Evolutionary conservation across 140 eudicot species (phyloP), one percentile per base, ranked within the genome.

Genomic region (Stevia rebaudiana): DNA sequence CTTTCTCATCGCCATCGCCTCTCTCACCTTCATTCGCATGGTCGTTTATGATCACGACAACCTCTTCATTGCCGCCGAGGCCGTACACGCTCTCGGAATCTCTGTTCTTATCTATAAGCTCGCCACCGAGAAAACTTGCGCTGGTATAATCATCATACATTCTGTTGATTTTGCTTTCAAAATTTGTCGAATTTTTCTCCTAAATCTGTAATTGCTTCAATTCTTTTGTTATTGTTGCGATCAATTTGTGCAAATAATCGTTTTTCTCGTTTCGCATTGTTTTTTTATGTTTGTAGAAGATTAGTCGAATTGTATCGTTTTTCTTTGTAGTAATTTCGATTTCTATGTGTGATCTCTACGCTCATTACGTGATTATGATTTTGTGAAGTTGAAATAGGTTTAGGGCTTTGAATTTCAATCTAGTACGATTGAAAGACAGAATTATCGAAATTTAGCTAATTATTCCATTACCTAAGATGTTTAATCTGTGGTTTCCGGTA

Each of bases 61-160:
- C 61, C 82, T 84, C 68, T 84, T 84, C 69, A 72, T 84, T 25
- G 86, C 78, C 49, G 86, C 84, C 11, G 90, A 77, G 63, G 83
- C 84, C 49, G 86, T 80, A 7, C 86, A 84, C 42, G 82, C 86
- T 48, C 49, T 80, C 54, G 90, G 90, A 36, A 77, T 84, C 18
- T 65, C 80, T 6, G 73, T 84, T 46, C 86, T 84, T 69, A 80
- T 80, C 51, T 80, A 84, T 39, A 84, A 84, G 24, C 86, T 84
- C 56, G 67, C 83, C 75, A 72, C 70, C 51, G 83, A 80, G 37
- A 76, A 76, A 52, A 79, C 88, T 3, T 84, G 90, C 31, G 81
- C 90, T 33, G 90, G 90, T 83, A 42, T 35, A 0, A 10, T 23
- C 15, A 22, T 57, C 15, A 22, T 57, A 6, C 35, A 54, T 46